Percentiles rank a stretch among this genome's conserved stretches.
Conservation (phyloP, 192 early-diverging fungal genomes). For the Lobosporangium transversale region DNA sequence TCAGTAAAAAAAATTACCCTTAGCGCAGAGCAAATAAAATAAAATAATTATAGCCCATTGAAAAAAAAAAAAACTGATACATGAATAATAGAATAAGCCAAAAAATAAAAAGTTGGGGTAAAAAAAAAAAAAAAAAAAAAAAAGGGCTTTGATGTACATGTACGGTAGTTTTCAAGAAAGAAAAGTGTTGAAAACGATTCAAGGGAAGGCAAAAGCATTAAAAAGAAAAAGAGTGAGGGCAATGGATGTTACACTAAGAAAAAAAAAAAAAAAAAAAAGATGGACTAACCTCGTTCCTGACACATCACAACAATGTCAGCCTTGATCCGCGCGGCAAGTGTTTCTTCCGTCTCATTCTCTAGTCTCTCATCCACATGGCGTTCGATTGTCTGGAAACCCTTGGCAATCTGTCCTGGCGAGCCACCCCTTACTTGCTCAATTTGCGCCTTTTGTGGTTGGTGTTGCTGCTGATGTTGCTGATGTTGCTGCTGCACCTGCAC, state of each 20-base stretch:
- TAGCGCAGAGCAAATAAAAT: not conserved
- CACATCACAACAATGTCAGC: conserved; percentile 80
- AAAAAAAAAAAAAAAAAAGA: conserved; percentile 3
- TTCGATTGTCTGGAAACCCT: conserved; percentile 49
- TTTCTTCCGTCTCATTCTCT: conserved; percentile 64
- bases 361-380: conserved; percentile 50
- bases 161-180: too few relatives aligned
- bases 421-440: conserved; percentile 8
- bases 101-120: conserved; percentile 5
- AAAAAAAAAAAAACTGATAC: not conserved
- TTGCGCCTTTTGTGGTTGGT: conserved; percentile 3
- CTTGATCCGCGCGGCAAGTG: conserved; percentile 70
- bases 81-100: not conserved
- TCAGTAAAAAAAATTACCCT: not conserved
- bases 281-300: conserved; percentile 73
- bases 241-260: not conserved
- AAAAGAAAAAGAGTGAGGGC: too few relatives aligned
- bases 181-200: too few relatives aligned
- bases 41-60: not conserved
- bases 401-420: conserved; percentile 11
- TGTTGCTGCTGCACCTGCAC: conserved; percentile 20
- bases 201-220: too few relatives aligned
- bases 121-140: not conserved
- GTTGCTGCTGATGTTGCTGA: conserved; percentile 8
- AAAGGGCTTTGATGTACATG: too few relatives aligned